Base-by-base conservation (phyloP, 108 stramenopile species). In the Ochromonas danica region DNA sequence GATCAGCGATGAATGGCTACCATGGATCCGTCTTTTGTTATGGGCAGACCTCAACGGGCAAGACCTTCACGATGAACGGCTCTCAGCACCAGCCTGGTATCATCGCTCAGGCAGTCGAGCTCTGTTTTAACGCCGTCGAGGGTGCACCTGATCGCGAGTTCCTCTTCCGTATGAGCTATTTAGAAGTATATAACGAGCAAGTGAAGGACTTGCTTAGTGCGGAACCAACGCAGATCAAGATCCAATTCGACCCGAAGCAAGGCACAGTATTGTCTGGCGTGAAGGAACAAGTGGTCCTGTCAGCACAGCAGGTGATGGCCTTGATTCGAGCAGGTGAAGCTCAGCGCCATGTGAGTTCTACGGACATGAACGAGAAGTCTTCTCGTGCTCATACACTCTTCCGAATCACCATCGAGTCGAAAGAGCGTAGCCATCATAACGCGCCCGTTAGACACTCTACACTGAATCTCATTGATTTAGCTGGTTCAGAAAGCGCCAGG, bases 121-220 rank as follows among this genome's bases (percentile, higher is more conserved):
- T 62, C 61, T 85, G 85, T 61, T 87, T 87, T 60, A 82, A 78
- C 17, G 80, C 81, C 57, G 78, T 87, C 77, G 51, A 84, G 40
- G 40, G 40, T 71, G 6, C 6, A 6, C 43, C 45, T 10, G 72
- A 75, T 25, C 14, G 72, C 31, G 86, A 87, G 79, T 85, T 87
- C 61, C 80, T 85, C 0, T 75, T 85, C 42, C 81, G 82, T 45
- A 81, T 85, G 60, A 77, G 27, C 1, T 85, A 85, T 72, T 79
- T 87, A 42, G 84, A 87, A 75, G 84, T 87, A 61, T 87, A 87
- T 84, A 85, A 87, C 40, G 86, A 87, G 80, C 84, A 85, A 67
- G 31, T 67, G 31, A 28, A 36, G 10, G 63, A 67, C 31, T 36
- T 67, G 63, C 63, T 67, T 6, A 25, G 33, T 6, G 10, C 31